Conservation (phyloP, 257 asterid species). For the Mitragyna speciosa region DNA sequence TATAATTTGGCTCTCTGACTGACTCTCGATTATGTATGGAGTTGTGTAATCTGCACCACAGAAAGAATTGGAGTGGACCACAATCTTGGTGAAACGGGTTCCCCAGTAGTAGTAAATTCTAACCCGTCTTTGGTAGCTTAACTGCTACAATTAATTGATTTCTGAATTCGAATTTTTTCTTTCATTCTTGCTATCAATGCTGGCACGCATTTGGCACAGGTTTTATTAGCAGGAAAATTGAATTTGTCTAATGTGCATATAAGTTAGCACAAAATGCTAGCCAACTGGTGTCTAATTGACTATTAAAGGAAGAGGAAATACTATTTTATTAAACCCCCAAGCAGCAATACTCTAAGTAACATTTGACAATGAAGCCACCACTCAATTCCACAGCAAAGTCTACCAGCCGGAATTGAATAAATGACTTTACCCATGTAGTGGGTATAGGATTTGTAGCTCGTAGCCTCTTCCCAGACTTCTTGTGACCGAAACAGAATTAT, state of each 20-base stretch:
- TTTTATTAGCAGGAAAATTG: neutral
- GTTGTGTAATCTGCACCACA: neutral
- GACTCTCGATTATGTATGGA: too few species aligned
- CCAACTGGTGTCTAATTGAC: too few species aligned
- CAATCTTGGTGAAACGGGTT: conserved; percentile 6
- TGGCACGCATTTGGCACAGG: neutral
- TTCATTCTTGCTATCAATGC: neutral
- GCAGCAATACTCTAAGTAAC: neutral
- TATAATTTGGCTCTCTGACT: neutral
- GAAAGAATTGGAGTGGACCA: conserved; percentile 17
- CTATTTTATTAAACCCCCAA: neutral
- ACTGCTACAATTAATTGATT: too few species aligned
- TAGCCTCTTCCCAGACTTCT: neutral
- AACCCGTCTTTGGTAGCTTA: neutral
- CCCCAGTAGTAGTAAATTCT: neutral
- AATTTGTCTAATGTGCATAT: neutral
- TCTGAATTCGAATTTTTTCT: neutral
- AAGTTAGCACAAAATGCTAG: too few species aligned
- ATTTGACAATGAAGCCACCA: neutral
- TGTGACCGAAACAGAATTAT: neutral
- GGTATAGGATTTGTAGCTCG: neutral
- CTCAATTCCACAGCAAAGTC: neutral
- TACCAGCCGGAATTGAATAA: neutral
- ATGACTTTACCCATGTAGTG: neutral
- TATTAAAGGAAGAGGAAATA: too few species aligned